These are phyloP conservation scores for Clonostachys sp. DNA, from an alignment of 2,329 filamentous ascomycete genomes.

Conservation along the genomic window DNA sequence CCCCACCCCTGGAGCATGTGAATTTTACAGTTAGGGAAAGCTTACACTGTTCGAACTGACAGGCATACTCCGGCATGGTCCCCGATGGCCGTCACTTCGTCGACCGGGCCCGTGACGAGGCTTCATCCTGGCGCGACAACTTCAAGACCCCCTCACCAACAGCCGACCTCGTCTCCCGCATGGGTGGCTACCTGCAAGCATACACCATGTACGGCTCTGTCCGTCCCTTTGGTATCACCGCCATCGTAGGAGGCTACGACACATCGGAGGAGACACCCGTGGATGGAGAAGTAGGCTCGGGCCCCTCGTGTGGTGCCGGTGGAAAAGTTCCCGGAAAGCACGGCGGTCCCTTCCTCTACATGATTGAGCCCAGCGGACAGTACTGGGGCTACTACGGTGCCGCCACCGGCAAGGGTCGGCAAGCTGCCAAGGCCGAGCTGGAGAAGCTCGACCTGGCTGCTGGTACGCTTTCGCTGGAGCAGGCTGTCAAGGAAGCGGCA, in stretches of 20 bases:
- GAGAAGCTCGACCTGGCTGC: constrained; percentile 91
- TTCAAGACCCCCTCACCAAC: constrained; percentile 95
- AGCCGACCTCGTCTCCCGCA: constrained; percentile 81
- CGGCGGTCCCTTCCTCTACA: constrained; percentile 92
- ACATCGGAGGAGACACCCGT: constrained; percentile 80
- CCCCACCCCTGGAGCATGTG: background rate
- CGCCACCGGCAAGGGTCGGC: constrained; percentile 92
- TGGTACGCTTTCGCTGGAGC: constrained; percentile 70
- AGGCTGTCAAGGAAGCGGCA: constrained; percentile 94
- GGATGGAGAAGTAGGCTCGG: constrained; percentile 83
- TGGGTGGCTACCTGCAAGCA: constrained; percentile 94
- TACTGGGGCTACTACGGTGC: constrained; percentile 99
- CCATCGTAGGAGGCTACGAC: constrained; percentile 92
- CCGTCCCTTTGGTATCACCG: constrained; percentile 92
- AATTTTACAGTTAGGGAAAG: background rate
- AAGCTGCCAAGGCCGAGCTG: constrained; percentile 95
- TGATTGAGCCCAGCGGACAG: constrained; percentile 95
- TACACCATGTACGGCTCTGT: constrained; percentile 98
- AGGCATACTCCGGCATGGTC: constrained; percentile 92
- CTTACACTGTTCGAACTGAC: background rate
- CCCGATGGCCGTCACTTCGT: constrained; percentile 95
- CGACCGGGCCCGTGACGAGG: constrained; percentile 90
- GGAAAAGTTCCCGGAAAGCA: constrained; percentile 73
- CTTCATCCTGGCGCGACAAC: constrained; percentile 81
- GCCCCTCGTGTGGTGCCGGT: constrained; percentile 74